These are phyloP conservation scores for Neurospora sp. DNA, from an alignment of 495 filamentous ascomycete species.

Conservation along the genomic window DNA sequence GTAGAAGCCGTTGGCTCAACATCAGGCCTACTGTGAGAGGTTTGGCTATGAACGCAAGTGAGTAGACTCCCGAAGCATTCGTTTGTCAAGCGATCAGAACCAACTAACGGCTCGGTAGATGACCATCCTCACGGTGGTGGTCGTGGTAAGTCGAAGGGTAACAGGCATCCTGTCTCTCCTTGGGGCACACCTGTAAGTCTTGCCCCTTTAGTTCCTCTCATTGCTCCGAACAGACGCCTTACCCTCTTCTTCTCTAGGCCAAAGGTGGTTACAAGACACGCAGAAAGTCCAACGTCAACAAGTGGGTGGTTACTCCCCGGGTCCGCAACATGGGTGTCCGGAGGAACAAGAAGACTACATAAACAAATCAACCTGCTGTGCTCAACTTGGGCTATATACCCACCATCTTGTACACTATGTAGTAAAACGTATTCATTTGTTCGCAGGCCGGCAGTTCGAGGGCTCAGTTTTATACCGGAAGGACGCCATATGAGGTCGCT, in stretches of 20 bases:
- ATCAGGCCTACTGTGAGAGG: conserved; percentile 91
- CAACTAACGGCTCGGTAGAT: conserved; percentile 30
- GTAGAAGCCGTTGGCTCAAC: conserved; percentile 81
- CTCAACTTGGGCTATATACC: conserved; percentile 7
- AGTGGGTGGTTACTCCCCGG: conserved; percentile 65
- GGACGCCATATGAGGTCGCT: background rate
- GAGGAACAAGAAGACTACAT: conserved; percentile 36
- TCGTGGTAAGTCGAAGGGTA: conserved; percentile 97
- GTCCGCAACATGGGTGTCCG: conserved; percentile 69
- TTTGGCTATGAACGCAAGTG: conserved; percentile 93
- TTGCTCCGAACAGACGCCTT: conserved; percentile 15
- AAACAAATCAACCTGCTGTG: conserved; percentile 4
- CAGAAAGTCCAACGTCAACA: conserved; percentile 61
- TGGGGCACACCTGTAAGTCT: conserved; percentile 86
- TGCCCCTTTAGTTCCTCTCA: background rate
- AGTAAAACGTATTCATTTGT: conserved; percentile 9
- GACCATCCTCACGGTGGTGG: conserved; percentile 99
- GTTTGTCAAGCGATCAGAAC: background rate
- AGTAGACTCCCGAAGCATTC: conserved; percentile 11
- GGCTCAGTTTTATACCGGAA: background rate
- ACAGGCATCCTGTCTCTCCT: conserved; percentile 82
- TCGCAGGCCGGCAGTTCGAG: background rate
- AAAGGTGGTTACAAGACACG: conserved; percentile 97
- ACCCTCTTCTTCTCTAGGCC: conserved; percentile 43
- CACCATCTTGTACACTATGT: conserved; percentile 24